These are phyloP conservation scores for Neoascochyta sp. DNA, from an alignment of 2,329 filamentous ascomycete species.

Conservation along the genomic window DNA sequence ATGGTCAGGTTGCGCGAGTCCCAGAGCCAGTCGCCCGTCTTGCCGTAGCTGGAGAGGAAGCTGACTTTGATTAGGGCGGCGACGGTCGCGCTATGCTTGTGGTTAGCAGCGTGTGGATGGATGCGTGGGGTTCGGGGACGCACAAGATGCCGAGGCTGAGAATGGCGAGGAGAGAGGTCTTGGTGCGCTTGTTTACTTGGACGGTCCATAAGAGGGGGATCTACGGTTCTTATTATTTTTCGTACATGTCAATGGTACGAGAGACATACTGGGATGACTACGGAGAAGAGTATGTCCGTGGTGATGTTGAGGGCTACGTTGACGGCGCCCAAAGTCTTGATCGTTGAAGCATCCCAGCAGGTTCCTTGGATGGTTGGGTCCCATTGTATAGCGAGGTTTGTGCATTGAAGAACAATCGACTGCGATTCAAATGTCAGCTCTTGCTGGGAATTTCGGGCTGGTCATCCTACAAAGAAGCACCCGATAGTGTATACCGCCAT, in stretches of 20 bases:
- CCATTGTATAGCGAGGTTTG: slow-evolving; percentile 47
- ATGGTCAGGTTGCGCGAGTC: slow-evolving; percentile 48
- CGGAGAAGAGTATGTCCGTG: slow-evolving; percentile 44
- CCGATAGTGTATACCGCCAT: slow-evolving; percentile 44
- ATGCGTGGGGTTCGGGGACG: not conserved
- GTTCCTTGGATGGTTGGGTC: slow-evolving; percentile 38
- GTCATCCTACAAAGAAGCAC: slow-evolving; percentile 49
- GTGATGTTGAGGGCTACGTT: slow-evolving; percentile 44
- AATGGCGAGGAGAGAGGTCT: slow-evolving; percentile 41
- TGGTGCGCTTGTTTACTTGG: slow-evolving; percentile 42
- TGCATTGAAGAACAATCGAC: slow-evolving; percentile 50
- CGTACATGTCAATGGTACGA: too few relatives aligned
- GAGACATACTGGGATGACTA: slow-evolving; percentile 34
- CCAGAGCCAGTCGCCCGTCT: slow-evolving; percentile 36
- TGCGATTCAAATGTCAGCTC: too few relatives aligned
- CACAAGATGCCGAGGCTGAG: slow-evolving; percentile 45
- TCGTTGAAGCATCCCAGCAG: slow-evolving; percentile 43
- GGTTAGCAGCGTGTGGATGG: not conserved
- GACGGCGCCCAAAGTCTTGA: slow-evolving; percentile 45
- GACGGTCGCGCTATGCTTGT: slow-evolving; percentile 30
- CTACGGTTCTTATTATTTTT: slow-evolving; percentile 2
- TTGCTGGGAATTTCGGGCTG: too few relatives aligned
- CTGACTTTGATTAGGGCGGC: slow-evolving; percentile 42
- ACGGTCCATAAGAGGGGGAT: slow-evolving; percentile 31
- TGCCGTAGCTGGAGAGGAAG: slow-evolving; percentile 37